Percentiles rank a stretch among this genome's conserved stretches.
Evolutionary conservation across 169 alveolate genomes (phyloP).

Genomic region (Plasmodium blacklocki): DNA sequence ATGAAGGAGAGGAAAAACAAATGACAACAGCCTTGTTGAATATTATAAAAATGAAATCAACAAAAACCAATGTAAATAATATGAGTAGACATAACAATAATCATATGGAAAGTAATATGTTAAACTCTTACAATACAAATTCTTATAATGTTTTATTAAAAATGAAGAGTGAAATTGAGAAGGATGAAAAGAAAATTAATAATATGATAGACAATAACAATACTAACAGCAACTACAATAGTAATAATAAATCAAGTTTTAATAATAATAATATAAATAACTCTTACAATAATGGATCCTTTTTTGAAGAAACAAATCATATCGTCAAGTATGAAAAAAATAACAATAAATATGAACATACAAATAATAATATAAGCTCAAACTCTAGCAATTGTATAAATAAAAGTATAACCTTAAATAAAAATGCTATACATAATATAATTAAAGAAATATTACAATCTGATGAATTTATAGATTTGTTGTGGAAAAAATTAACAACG

Average conservation of each 20-base stretch:
- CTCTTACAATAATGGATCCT: not conserved
- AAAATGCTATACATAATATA: slow-evolving; percentile 32
- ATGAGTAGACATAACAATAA: not conserved
- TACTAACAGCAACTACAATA: not conserved
- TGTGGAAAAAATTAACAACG: slow-evolving; percentile 33
- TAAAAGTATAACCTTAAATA: slow-evolving; percentile 21
- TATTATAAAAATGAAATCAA: slow-evolving; percentile 33
- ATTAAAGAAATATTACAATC: slow-evolving; percentile 67
- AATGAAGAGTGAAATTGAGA: slow-evolving; percentile 30
- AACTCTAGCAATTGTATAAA: not conserved
- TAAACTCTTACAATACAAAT: slow-evolving; percentile 19
- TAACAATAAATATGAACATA: not conserved
- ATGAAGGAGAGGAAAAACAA: slow-evolving; percentile 32
- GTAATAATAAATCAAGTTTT: not conserved
- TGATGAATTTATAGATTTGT: slow-evolving; percentile 42
- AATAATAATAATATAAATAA: not conserved
- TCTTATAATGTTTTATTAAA: slow-evolving; percentile 38
- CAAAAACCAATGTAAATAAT: not conserved
- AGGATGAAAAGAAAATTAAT: slow-evolving; percentile 15
- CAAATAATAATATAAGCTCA: not conserved
- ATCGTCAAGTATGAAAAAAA: not conserved
- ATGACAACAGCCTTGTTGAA: slow-evolving; percentile 34
- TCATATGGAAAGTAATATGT: not conserved
- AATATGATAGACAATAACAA: not conserved
- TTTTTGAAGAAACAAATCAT: not conserved